Percentiles rank a stretch among this genome's conserved stretches.
Conservation (phyloP, 306 rosid species). For the Echinosophora koreensis region DNA sequence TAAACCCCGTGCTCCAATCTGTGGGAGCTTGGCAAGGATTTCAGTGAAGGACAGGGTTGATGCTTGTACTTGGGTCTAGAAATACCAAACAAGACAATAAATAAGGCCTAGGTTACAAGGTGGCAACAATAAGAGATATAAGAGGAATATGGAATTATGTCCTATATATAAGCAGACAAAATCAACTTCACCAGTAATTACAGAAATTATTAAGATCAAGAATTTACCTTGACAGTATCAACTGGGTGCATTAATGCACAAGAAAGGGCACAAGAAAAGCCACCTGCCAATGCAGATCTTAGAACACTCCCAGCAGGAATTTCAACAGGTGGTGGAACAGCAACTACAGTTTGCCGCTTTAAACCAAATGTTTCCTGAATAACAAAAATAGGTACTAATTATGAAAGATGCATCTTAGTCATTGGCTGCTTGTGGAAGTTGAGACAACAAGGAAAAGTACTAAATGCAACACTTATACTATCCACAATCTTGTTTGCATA, state of each 20-base stretch:
- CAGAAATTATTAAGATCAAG: constrained; percentile 36
- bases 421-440: constrained; percentile 21
- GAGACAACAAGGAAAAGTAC: constrained; percentile 5
- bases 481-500: constrained; percentile 11
- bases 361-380: constrained; percentile 97
- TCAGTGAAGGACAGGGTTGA: constrained; percentile 88
- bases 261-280: constrained; percentile 96
- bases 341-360: constrained; percentile 99
- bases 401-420: constrained; percentile 32
- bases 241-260: constrained; percentile 91
- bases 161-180: background rate
- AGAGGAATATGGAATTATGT: too few species aligned
- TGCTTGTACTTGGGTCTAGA: constrained; percentile 95
- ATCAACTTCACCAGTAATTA: constrained; percentile 20
- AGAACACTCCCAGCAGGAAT: constrained; percentile 95
- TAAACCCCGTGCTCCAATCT: constrained; percentile 81
- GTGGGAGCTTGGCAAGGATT: constrained; percentile 95
- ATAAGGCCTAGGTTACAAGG: constrained; percentile 31
- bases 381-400: constrained; percentile 40
- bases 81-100: constrained; percentile 45
- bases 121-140: too few species aligned
- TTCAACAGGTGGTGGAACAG: constrained; percentile 93
- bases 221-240: constrained; percentile 88
- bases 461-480: background rate
- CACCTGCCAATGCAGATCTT: constrained; percentile 99